Evolutionary conservation across 2,329 filamentous ascomycete species (phyloP), one percentile per base, ranked within the genome.

Genomic region (Fusarium sp.): DNA sequence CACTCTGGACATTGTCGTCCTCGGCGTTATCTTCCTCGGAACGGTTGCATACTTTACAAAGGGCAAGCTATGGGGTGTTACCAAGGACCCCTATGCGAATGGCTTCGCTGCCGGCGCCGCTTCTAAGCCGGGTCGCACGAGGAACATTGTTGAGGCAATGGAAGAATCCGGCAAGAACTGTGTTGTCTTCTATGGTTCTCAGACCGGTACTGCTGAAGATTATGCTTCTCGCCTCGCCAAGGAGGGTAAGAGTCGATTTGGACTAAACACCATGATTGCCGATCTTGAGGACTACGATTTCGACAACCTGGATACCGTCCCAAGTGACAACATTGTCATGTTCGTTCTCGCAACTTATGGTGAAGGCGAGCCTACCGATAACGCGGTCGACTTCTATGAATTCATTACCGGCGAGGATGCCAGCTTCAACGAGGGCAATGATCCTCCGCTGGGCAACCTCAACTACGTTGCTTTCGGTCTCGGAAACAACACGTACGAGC

Each of bases 401-500:
- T 98, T 98, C 84, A 89, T 98, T 79, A 93, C 90, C 55, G 89
- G 89, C 73, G 95, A 98, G 24, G 94, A 96, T 63, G 87, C 92
- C 64, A 85, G 89, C 75, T 98, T 98, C 84, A 93, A 93, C 75
- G 90, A 95, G 79, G 89, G 91, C 77, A 84, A 83, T 50, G 92
- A 95, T 28, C 89, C 92, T 70, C 89, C 95, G 55, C 90, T 99
- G 61, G 87, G 85, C 57, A 95, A 94, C 78, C 89, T 99, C 80
- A 95, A 95, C 82, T 99, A 95, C 80, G 95, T 99, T 79, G 90
- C 95, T 64, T 99, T 99, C 79, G 96, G 96, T 79, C 91, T 99
- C 42, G 96, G 96, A 75, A 99, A 99, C 88, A 99, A 98, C 87
- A 98, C 96, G 33, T 99, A 99, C 82, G 96, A 99, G 82, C 96